A percentile compares a stretch with the other conserved stretches of the same genome.
Evolutionary conservation across 1,284 basidiomycete species (phyloP).

Genomic region (Ceratobasidium theobromae): DNA sequence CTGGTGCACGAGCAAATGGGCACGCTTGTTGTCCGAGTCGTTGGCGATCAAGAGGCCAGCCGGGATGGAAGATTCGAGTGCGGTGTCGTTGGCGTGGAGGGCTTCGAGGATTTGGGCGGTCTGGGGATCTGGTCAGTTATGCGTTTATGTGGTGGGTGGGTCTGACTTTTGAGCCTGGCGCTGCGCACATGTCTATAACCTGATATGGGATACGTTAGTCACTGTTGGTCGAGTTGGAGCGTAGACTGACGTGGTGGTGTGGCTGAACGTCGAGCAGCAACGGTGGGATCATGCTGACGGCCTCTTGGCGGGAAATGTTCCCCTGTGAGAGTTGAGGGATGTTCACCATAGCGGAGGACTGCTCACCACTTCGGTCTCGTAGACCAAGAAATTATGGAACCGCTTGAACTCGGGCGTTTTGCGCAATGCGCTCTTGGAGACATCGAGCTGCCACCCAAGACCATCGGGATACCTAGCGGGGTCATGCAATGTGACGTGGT

Average conservation of each 20-base stretch:
- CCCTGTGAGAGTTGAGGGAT: too few species aligned
- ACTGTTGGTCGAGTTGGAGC: background rate
- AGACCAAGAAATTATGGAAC: slow-evolving; percentile 96
- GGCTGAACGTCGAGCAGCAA: slow-evolving; percentile 93
- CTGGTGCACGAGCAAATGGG: slow-evolving; percentile 97
- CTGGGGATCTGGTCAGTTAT: slow-evolving; percentile 43
- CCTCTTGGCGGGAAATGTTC: slow-evolving; percentile 95
- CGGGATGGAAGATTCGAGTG: slow-evolving; percentile 63
- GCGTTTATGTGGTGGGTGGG: slow-evolving; percentile 44
- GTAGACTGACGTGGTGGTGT: slow-evolving; percentile 68
- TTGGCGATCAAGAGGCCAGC: slow-evolving; percentile 85
- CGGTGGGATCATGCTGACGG: slow-evolving; percentile 98
- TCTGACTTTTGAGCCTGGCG: slow-evolving; percentile 89
- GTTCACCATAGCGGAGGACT: too few species aligned
- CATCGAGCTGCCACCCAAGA: slow-evolving; percentile 94
- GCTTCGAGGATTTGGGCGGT: slow-evolving; percentile 92
- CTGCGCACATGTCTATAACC: slow-evolving; percentile 99
- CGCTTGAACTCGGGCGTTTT: slow-evolving; percentile 93
- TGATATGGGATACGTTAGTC: slow-evolving; percentile 41
- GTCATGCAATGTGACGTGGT: background rate
- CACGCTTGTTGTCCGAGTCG: slow-evolving; percentile 90
- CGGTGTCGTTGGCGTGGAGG: slow-evolving; percentile 69
- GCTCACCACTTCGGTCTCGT: slow-evolving; percentile 92
- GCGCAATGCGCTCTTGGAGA: slow-evolving; percentile 85
- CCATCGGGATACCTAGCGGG: slow-evolving; percentile 82